Evolutionary conservation across 345 rosid genomes (phyloP), one percentile per base, ranked within the genome.

Genomic region (Alliaria petiolata): DNA sequence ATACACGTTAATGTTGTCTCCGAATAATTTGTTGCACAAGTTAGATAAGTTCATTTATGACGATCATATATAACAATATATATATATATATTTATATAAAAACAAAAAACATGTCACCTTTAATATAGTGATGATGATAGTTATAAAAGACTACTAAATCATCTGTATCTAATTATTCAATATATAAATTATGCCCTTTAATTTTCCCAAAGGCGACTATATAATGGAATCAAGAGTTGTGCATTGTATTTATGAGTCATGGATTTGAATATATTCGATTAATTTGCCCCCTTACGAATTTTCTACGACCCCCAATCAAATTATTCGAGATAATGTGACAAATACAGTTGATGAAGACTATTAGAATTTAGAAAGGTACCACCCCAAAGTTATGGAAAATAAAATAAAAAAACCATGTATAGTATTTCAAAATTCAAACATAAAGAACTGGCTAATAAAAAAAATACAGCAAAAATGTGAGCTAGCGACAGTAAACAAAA

Each of bases 271-370:
- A 58, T 65, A 74, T 74, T 74, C 72, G 57, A 15, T 49, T 74
- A 47, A 66, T 57, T 67, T 65, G 38, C 55, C 43, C 65, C 61
- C 45, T 73, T 47, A 14, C 19, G 60, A 65, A 65, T 65, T 74
- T 73, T 57, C 60, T 38, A 19, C 57, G 53, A 57, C 60, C 30
- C n/a, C 76, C 52, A 49, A n/a, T 54, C 6, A 72, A 47, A 65
- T 74, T 25, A 74, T 74, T 74, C 77, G 66, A 74, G 68, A 74
- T 58, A 67, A 42, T 66, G 47, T 67, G 78, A 67, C 69, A 47
- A n/a, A 31, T 66, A 57, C 61, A 66, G 14, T 65, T 56, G 60
- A 47, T 57, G 45, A 74, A 57, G 71, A 66, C 60, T 35, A 35
- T 16, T 26, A 13, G 16, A 22, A 22, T 22, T 22, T 22, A 22